These are phyloP conservation scores for Podospora sp. DNA, from an alignment of 495 filamentous ascomycete species.

Conservation along the genomic window DNA sequence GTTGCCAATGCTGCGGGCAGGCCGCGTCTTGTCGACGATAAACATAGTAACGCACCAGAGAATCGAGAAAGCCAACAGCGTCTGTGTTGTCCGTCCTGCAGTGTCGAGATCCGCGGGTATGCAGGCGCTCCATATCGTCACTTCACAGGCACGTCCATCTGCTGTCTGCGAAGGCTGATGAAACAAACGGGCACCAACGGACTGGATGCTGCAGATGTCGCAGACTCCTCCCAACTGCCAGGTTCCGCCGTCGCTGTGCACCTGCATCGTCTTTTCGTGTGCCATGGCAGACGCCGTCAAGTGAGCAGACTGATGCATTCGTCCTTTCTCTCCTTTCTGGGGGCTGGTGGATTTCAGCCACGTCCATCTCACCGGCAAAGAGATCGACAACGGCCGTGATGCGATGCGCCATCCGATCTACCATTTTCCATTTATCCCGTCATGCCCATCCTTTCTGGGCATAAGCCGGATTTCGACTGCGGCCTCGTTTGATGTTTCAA, in stretches of 20 bases:
- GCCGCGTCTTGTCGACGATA: slow-evolving; percentile 12
- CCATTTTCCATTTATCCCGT: neutral
- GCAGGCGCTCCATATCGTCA: slow-evolving; percentile 4
- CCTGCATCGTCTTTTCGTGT: neutral
- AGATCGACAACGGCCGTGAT: neutral
- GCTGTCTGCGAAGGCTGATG: slow-evolving; percentile 6
- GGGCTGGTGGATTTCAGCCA: neutral
- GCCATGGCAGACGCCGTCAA: neutral
- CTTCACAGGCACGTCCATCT: neutral
- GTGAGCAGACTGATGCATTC: neutral
- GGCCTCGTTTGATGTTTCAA: slow-evolving; percentile 3
- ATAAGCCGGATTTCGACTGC: neutral
- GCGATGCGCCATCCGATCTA: neutral
- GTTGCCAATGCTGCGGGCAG: slow-evolving; percentile 3
- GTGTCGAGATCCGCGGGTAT: slow-evolving; percentile 13
- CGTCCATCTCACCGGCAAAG: neutral
- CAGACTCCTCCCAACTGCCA: neutral
- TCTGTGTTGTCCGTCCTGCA: neutral
- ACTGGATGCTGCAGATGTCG: neutral
- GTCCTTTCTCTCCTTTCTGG: neutral
- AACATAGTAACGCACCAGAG: slow-evolving; percentile 20
- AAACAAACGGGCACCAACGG: neutral
- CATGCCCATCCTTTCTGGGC: neutral
- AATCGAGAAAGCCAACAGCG: neutral
- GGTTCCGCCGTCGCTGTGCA: neutral